These are phyloP conservation scores for Blastomyces parvus DNA, from an alignment of 2,329 filamentous ascomycete species.

Conservation along the genomic window DNA sequence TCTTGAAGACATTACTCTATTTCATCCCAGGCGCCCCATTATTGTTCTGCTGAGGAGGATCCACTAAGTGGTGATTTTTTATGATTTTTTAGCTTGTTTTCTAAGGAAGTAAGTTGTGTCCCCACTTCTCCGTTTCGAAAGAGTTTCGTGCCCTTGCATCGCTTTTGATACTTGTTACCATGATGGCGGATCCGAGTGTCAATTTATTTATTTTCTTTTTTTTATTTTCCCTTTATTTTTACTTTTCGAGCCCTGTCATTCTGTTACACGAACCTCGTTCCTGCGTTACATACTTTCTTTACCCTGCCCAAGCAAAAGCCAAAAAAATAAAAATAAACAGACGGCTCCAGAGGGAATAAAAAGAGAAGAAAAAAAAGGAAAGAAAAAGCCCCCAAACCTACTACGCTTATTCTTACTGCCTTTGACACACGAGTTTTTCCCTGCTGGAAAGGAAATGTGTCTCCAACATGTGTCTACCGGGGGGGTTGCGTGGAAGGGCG, in stretches of 20 bases:
- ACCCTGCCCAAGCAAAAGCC: not conserved
- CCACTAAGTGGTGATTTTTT: not conserved
- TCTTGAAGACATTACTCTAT: not conserved
- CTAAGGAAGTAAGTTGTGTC: not conserved
- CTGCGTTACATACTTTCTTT: not conserved
- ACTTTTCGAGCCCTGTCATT: not conserved
- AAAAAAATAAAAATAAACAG: not conserved
- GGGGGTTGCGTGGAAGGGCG: not conserved
- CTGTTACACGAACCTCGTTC: not conserved
- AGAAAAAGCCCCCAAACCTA: not conserved
- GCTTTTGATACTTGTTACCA: not conserved
- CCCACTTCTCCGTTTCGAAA: not conserved
- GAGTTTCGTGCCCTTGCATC: constrained; percentile 4
- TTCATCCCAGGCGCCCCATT: not conserved
- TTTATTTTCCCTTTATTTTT: not conserved
- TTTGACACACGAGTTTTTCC: not conserved
- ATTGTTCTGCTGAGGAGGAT: not conserved
- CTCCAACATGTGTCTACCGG: not conserved
- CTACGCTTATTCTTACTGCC: not conserved
- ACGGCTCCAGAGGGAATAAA: no score
- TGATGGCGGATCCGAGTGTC: not conserved
- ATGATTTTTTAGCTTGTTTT: not conserved
- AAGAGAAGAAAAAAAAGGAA: not conserved
- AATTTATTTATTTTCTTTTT: not conserved
- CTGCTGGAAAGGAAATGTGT: not conserved